Percentiles rank a stretch among this genome's conserved stretches.
Conservation (phyloP, 257 asterid species). For the Datura wrightii region DNA sequence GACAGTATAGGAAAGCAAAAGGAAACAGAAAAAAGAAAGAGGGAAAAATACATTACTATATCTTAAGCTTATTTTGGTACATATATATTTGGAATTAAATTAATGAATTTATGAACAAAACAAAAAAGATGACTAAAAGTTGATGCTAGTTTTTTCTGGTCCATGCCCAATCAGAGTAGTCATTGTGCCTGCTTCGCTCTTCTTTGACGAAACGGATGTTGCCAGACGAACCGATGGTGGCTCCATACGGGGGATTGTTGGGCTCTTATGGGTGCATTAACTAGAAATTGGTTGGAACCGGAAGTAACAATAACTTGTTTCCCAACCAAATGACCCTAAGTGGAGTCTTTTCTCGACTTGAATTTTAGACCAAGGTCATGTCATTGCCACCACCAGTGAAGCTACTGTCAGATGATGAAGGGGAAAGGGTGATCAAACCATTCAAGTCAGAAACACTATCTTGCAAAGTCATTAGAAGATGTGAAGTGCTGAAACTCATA, state of each 20-base stretch:
- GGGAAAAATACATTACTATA: neutral
- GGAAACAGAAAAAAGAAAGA: neutral
- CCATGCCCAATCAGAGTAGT: neutral
- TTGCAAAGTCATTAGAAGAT: constrained; percentile 66
- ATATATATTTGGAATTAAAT: constrained; percentile 29
- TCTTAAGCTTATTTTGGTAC: constrained; percentile 29
- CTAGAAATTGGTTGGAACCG: neutral
- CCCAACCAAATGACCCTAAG: too few species aligned
- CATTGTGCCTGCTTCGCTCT: neutral
- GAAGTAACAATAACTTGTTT: too few species aligned
- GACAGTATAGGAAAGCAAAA: neutral
- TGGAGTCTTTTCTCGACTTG: neutral
- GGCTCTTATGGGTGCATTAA: neutral
- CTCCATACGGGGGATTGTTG: neutral
- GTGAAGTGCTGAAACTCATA: constrained; percentile 69
- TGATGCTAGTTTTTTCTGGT: neutral
- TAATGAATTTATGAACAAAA: constrained; percentile 44
- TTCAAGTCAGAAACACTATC: constrained; percentile 82
- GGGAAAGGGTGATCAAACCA: constrained; percentile 63
- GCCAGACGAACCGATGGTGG: neutral
- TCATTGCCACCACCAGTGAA: constrained; percentile 46
- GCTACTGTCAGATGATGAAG: constrained; percentile 71
- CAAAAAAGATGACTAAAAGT: neutral
- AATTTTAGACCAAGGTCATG: constrained; percentile 46
- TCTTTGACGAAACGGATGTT: too few species aligned